Conservation (phyloP, 164 flowering plant species). For the Litsea cubeba region DNA sequence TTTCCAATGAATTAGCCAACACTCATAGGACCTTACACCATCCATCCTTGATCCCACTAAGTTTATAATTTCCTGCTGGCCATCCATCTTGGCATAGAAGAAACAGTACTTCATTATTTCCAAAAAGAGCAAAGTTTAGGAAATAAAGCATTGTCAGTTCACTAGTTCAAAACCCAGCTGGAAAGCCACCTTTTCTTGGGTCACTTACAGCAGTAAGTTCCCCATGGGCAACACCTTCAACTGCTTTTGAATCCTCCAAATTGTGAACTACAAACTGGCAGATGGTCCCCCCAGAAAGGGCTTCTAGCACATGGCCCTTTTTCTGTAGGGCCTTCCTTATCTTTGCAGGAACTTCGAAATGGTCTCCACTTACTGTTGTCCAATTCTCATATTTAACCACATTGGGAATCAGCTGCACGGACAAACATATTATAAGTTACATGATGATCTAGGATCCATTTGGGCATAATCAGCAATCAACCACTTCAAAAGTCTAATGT, state of each 20-base stretch:
- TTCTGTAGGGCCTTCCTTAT: conserved; percentile 32
- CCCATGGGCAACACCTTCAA: conserved; percentile 11
- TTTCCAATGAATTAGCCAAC: too few species aligned
- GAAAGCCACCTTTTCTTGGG: conserved; percentile 66
- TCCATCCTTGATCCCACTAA: too few species aligned
- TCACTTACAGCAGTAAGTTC: conserved; percentile 49
- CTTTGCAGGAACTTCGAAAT: conserved; percentile 44
- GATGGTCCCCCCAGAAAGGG: conserved; percentile 49
- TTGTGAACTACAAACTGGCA: conserved; percentile 46
- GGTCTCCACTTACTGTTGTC: conserved; percentile 48
- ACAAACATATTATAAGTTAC: background rate
- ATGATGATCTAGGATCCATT: background rate
- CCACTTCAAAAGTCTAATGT: background rate
- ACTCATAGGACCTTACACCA: too few species aligned
- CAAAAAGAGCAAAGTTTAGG: too few species aligned
- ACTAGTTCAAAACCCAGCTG: conserved; percentile 40
- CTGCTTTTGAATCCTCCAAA: conserved; percentile 8
- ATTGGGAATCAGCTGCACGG: conserved; percentile 56
- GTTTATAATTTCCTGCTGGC: too few species aligned
- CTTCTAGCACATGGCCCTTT: conserved; percentile 48
- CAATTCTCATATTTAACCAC: conserved; percentile 58
- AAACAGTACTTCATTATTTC: too few species aligned
- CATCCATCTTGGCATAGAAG: too few species aligned
- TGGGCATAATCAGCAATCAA: background rate
- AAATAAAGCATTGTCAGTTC: too few species aligned